Base-by-base conservation (phyloP, 1,284 basidiomycete species). In the Malassezia psittaci region DNA sequence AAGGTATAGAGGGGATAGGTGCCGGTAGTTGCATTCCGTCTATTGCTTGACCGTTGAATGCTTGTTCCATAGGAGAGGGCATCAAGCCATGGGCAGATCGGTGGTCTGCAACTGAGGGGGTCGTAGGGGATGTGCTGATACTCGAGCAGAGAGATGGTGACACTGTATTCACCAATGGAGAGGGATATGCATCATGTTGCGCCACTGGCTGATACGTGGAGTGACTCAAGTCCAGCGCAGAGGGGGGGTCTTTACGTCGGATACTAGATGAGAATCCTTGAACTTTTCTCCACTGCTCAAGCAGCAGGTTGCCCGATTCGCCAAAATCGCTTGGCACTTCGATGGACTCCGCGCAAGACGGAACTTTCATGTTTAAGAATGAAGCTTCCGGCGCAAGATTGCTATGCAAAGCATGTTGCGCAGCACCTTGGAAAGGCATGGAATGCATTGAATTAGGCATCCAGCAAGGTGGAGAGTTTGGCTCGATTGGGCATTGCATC, bases 181-280 rank as follows among this genome's bases (percentile, higher is more conserved):
- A 49, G 19, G 35, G 37, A 11, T 15, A 40, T 3, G 40, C 24
- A 16, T 42, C 48, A 2, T n/a, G 15, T 15, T 24, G 24, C 9
- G 33, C 7, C 21, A 43, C 4, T 15, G 51, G 16, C 18, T 37
- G 42, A 9, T n/a, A 12, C n/a, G 34, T 16, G 10, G 15, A 24
- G 16, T 37, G 19, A 8, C 10, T 6, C 29, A 55, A 24, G 32
- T 50, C 49, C 16, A 55, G 40, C 4, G 53, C 41, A 13, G 53
- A 47, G 12, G 53, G 53, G 10, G 48, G 41, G 3, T 35, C 48
- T 36, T 56, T 56, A 24, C 48, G 48, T 33, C 41, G 19, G 13
- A 50, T 24, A 7, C 24, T 29, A 29, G 54, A 45, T n/a, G 41
- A 29, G 33, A 49, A 51, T 16, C 54, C 54, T n/a, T 56, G 54